These are phyloP conservation scores for Leucogyrophana mollusca DNA, from an alignment of 768 basidiomycete genomes.

Conservation along the genomic window DNA sequence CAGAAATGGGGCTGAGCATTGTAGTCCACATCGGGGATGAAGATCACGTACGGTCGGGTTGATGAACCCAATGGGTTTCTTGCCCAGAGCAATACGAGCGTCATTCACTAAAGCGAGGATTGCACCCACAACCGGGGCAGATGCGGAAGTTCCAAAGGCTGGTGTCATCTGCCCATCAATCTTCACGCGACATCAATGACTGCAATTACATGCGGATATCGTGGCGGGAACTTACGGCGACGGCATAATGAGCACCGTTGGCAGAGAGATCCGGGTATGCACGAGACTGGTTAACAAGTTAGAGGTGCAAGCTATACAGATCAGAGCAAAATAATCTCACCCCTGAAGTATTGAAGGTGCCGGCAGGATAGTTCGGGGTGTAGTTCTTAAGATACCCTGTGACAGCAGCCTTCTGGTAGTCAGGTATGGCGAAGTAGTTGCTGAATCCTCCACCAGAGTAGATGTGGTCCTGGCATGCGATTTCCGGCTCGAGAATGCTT, in stretches of 20 bases:
- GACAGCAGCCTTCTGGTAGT: conserved; percentile 10
- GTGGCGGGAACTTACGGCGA: conserved; percentile 32
- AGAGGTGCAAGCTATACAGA: conserved; percentile 21
- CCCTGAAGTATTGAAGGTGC: not conserved
- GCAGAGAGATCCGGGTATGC: conserved; percentile 11
- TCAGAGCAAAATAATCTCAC: conserved; percentile 36
- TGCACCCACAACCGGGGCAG: conserved; percentile 33
- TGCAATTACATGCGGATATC: not conserved
- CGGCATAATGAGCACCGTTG: conserved; percentile 48
- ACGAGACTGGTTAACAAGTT: conserved; percentile 24
- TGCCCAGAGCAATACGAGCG: conserved; percentile 33
- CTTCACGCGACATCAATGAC: conserved; percentile 14
- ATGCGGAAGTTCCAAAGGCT: conserved; percentile 33
- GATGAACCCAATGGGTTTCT: conserved; percentile 39
- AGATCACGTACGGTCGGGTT: conserved; percentile 34
- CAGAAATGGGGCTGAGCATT: conserved; percentile 5
- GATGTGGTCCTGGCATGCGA: conserved; percentile 18
- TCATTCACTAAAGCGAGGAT: conserved; percentile 40
- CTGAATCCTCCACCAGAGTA: conserved; percentile 12
- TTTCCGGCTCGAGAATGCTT: conserved; percentile 19
- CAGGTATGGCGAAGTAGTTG: conserved; percentile 9
- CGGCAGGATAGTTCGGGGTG: not conserved
- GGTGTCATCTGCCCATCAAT: conserved; percentile 33
- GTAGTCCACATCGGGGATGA: not conserved
- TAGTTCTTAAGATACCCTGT: conserved; percentile 7